These are phyloP conservation scores for Lactifluus pinguis DNA, from an alignment of 768 basidiomycete genomes.

Conservation along the genomic window DNA sequence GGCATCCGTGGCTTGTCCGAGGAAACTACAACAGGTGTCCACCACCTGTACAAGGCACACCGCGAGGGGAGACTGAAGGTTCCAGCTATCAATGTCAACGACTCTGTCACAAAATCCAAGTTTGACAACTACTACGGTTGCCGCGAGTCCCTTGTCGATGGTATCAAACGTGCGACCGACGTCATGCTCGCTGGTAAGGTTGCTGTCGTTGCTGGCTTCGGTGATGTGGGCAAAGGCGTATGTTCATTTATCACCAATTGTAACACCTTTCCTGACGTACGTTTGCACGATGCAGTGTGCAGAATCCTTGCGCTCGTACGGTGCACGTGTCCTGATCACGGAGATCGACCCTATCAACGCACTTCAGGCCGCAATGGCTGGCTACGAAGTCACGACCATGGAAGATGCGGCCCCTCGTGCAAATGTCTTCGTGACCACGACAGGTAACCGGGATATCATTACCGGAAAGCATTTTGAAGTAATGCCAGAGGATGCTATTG, in stretches of 20 bases:
- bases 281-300: constrained; percentile 59
- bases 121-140: constrained; percentile 99
- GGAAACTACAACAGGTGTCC: constrained; percentile 99
- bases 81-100: constrained; percentile 99
- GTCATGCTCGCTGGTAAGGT: constrained; percentile 99
- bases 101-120: constrained; percentile 99
- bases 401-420: constrained; percentile 85
- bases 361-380: constrained; percentile 98
- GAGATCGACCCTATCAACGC: constrained; percentile 99
- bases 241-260: constrained; percentile 28
- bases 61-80: constrained; percentile 93
- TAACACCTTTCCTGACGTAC: neutral
- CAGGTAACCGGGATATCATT: constrained; percentile 98
- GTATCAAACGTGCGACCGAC: constrained; percentile 99
- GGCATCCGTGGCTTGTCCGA: constrained; percentile 92
- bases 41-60: constrained; percentile 98
- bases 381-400: constrained; percentile 98
- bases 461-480: constrained; percentile 79
- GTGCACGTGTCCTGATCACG: constrained; percentile 90
- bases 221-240: constrained; percentile 99
- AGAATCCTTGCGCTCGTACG: constrained; percentile 94
- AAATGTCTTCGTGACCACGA: constrained; percentile 97
- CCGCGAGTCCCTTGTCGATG: constrained; percentile 98
- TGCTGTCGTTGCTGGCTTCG: constrained; percentile 96
- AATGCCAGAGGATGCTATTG: constrained; percentile 98